A percentile compares a stretch with the other conserved stretches of the same genome.
Evolutionary conservation across 768 basidiomycete genomes (phyloP).

Genomic region (Russula compacta): DNA sequence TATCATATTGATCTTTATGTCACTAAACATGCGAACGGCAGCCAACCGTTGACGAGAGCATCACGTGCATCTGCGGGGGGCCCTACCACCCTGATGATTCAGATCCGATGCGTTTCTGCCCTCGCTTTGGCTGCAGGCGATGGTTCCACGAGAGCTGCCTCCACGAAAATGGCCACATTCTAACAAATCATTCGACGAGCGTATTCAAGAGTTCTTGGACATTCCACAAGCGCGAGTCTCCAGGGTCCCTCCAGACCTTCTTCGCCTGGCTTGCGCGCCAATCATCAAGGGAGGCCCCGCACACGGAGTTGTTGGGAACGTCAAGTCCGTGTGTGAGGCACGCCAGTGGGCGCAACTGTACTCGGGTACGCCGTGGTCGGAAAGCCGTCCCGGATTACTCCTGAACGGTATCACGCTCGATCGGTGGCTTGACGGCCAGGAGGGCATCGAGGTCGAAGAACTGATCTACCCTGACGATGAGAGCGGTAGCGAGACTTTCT

Average conservation of each 20-base stretch:
- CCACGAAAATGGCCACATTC: neutral
- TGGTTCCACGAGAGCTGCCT: constrained; percentile 12
- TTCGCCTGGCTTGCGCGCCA: neutral
- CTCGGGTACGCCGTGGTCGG: neutral
- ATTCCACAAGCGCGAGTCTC: neutral
- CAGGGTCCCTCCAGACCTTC: neutral
- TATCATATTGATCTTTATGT: neutral
- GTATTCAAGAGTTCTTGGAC: neutral
- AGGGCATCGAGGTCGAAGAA: constrained; percentile 11
- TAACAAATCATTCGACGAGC: neutral
- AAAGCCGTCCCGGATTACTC: neutral
- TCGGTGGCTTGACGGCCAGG: constrained; percentile 10
- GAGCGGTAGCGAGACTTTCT: neutral
- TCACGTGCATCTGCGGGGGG: neutral
- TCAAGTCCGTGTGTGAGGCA: constrained; percentile 4
- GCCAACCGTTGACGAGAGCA: neutral
- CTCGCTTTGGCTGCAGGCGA: neutral
- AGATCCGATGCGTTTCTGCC: constrained; percentile 4
- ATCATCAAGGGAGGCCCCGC: constrained; percentile 4
- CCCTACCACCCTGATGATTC: neutral
- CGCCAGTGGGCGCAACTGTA: constrained; percentile 4
- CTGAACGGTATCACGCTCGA: neutral
- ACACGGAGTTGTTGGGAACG: constrained; percentile 5
- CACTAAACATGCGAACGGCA: neutral
- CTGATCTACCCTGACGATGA: constrained; percentile 12